Conservation (phyloP, 176 grass and related monocot genomes). For the Oropetium thomaeum region DNA sequence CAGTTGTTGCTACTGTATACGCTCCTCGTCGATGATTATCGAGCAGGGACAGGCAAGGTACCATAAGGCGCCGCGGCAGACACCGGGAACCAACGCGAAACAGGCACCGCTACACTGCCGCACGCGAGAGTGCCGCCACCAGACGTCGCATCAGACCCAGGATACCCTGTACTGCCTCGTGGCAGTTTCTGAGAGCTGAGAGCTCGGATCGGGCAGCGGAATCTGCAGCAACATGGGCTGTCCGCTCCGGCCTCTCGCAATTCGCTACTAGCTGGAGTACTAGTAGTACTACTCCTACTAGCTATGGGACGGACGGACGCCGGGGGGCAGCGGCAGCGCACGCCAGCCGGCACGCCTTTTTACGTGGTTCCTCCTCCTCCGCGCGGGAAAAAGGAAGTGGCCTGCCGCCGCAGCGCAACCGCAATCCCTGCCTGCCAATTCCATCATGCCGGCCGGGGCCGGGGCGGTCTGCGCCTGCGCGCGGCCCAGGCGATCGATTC, state of each 20-base stretch:
- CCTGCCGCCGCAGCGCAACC: not conserved
- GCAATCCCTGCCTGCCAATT: not conserved
- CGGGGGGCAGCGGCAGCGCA: not conserved
- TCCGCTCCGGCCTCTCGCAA: not conserved
- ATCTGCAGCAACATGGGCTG: constrained; percentile 43
- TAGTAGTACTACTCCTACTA: too few species aligned
- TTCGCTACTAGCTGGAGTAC: too few species aligned
- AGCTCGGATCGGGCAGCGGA: constrained; percentile 25
- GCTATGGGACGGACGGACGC: not conserved
- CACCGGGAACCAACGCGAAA: not conserved
- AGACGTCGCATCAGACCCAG: not conserved
- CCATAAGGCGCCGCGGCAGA: not conserved
- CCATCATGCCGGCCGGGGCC: constrained; percentile 1
- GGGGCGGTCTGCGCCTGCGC: not conserved
- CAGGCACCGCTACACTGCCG: constrained; percentile 12
- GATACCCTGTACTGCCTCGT: not conserved
- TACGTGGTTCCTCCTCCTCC: not conserved
- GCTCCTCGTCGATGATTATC: not conserved
- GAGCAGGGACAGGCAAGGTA: not conserved
- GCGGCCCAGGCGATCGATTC: not conserved
- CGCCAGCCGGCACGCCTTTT: constrained; percentile 36
- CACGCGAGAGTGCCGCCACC: not conserved
- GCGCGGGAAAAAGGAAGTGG: constrained; percentile 20
- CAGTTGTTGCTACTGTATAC: not conserved
- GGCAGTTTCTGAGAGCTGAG: not conserved